phyloP scores from a whole-genome alignment of 805 yeast species.

The Schwanniomyces sp. region DNA sequence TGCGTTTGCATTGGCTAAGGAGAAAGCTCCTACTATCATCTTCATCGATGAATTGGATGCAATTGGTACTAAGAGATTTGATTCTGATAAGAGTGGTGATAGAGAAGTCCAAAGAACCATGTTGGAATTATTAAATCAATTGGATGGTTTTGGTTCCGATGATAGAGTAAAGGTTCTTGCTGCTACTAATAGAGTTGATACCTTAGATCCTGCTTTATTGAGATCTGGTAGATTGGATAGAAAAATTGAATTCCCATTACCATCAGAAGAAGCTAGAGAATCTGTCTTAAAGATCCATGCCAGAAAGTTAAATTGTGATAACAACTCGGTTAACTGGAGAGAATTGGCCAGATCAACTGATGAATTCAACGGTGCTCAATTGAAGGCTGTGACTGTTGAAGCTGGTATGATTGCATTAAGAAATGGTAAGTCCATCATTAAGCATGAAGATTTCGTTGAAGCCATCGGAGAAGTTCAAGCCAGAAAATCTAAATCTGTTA shows the following conservation, averaged over 20 bases:
- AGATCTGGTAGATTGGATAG: slow-evolving; percentile 98
- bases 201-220: slow-evolving; percentile 95
- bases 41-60: slow-evolving; percentile 50
- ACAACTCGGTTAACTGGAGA: slow-evolving; percentile 89
- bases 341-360: slow-evolving; percentile 97
- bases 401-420: slow-evolving; percentile 99
- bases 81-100: slow-evolving; percentile 46
- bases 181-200: slow-evolving; percentile 98
- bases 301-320: slow-evolving; percentile 90
- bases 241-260: slow-evolving; percentile 96
- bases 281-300: slow-evolving; percentile 96
- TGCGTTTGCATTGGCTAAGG: slow-evolving; percentile 47
- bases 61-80: slow-evolving; percentile 47
- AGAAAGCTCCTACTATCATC: slow-evolving; percentile 47
- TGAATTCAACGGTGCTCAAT: slow-evolving; percentile 98
- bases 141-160: slow-evolving; percentile 96
- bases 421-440: slow-evolving; percentile 86
- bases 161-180: slow-evolving; percentile 97
- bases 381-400: slow-evolving; percentile 98
- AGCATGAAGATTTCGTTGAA: slow-evolving; percentile 97
- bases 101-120: slow-evolving; percentile 49
- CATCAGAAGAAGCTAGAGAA: slow-evolving; percentile 96
- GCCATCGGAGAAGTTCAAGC: slow-evolving; percentile 99
- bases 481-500: slow-evolving; percentile 90
- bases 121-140: slow-evolving; percentile 49